Percentiles rank a stretch among this genome's conserved stretches.
Conservation (phyloP, 2,329 filamentous ascomycete species). For the Drechslera avenae region DNA sequence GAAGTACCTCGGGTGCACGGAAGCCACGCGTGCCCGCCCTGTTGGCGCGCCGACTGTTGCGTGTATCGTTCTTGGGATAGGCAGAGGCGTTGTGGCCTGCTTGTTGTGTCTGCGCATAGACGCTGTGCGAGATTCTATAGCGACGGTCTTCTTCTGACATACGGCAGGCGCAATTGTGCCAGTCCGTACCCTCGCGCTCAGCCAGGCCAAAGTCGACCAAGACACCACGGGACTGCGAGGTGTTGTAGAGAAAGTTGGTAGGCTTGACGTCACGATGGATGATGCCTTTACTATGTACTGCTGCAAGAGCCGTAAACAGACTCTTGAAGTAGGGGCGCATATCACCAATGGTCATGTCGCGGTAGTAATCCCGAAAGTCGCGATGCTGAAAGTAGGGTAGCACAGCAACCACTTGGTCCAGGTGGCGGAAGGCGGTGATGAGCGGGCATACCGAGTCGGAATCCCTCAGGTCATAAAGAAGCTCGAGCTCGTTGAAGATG, state of each 20-base stretch:
- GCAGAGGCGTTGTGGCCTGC: conserved; percentile 56
- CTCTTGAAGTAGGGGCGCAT: conserved; percentile 89
- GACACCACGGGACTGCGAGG: conserved; percentile 77
- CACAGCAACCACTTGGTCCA: conserved; percentile 93
- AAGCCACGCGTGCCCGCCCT: conserved; percentile 94
- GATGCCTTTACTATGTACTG: conserved; percentile 83
- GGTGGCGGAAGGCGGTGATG: conserved; percentile 93
- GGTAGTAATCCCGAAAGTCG: conserved; percentile 94
- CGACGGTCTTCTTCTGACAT: conserved; percentile 68
- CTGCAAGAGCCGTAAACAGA: conserved; percentile 81
- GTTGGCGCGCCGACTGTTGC: conserved; percentile 88
- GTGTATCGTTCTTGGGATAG: conserved; percentile 88
- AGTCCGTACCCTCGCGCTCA: conserved; percentile 73
- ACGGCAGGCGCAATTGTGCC: conserved; percentile 81
- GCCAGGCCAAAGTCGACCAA: conserved; percentile 99
- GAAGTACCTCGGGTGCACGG: conserved; percentile 91
- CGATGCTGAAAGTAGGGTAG: conserved; percentile 94
- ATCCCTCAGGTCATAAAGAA: conserved; percentile 83
- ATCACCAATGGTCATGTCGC: conserved; percentile 82
- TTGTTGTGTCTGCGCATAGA: conserved; percentile 62
- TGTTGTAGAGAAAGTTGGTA: conserved; percentile 95
- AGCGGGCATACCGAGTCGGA: conserved; percentile 89
- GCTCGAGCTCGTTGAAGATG: conserved; percentile 94
- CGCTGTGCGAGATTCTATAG: conserved; percentile 59
- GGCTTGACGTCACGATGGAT: conserved; percentile 96